phyloP scores from a whole-genome alignment of 805 yeast genomes.

The Candida chauliodis region DNA sequence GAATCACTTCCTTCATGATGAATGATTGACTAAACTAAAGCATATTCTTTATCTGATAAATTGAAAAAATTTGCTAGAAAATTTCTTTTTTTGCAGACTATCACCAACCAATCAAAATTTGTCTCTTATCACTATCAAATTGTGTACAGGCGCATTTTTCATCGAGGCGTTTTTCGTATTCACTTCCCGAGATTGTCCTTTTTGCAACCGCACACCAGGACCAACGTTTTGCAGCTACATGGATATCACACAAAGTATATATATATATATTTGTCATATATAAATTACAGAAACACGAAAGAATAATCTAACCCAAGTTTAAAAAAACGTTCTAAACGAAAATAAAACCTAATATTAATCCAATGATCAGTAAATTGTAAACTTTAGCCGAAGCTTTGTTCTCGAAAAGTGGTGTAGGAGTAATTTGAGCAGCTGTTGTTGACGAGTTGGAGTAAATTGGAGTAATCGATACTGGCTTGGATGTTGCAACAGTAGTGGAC shows the following conservation, averaged over 20 bases:
- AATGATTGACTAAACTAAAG: not conserved
- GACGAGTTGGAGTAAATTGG: not conserved
- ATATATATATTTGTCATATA: no score
- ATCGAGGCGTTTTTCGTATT: not conserved
- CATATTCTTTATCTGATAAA: not conserved
- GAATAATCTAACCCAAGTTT: no score
- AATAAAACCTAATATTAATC: not conserved
- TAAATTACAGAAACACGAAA: no score
- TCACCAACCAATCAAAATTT: constrained; percentile 1
- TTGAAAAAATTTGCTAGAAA: not conserved
- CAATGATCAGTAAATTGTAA: not conserved
- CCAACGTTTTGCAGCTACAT: not conserved
- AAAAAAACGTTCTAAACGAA: not conserved
- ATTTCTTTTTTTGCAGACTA: not conserved
- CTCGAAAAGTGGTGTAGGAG: constrained; percentile 4
- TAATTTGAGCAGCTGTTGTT: not conserved
- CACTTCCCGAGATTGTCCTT: not conserved
- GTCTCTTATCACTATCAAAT: constrained; percentile 3
- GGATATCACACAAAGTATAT: no score
- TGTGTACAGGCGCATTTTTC: not conserved
- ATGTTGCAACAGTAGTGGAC: constrained; percentile 3
- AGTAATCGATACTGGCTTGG: not conserved
- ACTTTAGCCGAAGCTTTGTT: not conserved
- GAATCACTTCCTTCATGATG: constrained; percentile 9
- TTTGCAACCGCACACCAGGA: not conserved